Base-by-base conservation (phyloP, 228 moss, liverwort and hornwort genomes). In the Sphagnum fallax region DNA sequence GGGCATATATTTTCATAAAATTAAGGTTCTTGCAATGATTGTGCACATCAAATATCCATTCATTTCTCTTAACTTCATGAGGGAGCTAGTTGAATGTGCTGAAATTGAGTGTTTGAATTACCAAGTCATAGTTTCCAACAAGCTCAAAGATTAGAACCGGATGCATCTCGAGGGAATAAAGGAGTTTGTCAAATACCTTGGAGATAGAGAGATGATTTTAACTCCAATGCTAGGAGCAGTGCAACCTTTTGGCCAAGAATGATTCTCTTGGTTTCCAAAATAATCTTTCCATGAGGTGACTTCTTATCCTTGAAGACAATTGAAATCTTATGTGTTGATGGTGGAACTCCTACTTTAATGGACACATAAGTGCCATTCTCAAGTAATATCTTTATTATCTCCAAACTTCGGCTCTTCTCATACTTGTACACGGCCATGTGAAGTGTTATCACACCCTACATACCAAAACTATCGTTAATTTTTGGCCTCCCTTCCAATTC, bases 341-440 rank as follows among this genome's bases (percentile, higher is more conserved):
- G n/a, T n/a, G n/a, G n/a, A n/a, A n/a, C n/a, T n/a, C 91, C 91
- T 13, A 93, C 93, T 80, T 97, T 88, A 5, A 91, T 66, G 53
- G 65, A 70, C 2, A 88, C 52, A 65, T 93, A 65, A 51, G 91
- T 91, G n/a, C 93, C 97, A 13, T 97, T 14, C 8, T 71, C 57
- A 14, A 97, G 78, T 16, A 97, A 66, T 55, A 83, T 70, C 60
- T 75, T 85, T 48, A 65, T 69, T 12, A 84, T 65, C 0, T 90
- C 90, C 51, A 93, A 71, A 52, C 62, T 78, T 60, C 91, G 91
- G 4, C 75, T 62, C 69, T 78, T 88, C 76, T 97, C 97, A 16
- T 85, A 97, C 75, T 93, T 97, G 67, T 90, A 97, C 62, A 97
- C 91, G 6, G 93, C 93, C 78, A 97, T 81, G 72, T 88, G 91